Evolutionary conservation across 208 protist genomes (phyloP).

Genomic region (Phytomonas francai): DNA sequence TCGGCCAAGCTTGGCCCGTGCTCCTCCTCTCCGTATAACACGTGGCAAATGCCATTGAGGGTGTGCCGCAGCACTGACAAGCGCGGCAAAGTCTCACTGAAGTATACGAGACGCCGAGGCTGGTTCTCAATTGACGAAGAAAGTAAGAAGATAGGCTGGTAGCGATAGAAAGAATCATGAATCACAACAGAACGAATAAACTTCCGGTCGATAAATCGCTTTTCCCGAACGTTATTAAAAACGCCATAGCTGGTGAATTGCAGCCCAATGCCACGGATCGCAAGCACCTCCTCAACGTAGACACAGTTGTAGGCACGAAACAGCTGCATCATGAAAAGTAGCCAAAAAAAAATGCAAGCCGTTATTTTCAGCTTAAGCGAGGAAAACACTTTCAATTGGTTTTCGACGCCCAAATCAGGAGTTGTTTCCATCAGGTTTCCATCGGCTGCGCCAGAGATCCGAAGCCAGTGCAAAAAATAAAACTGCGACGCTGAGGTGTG

Average conservation of each 20-base stretch:
- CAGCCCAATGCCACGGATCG: conserved; percentile 68
- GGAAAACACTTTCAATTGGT: not conserved
- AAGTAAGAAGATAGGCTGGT: conserved; percentile 76
- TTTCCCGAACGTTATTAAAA: conserved; percentile 36
- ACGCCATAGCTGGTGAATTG: conserved; percentile 65
- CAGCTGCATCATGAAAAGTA: conserved; percentile 30
- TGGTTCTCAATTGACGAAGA: conserved; percentile 71
- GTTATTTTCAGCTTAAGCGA: conserved; percentile 1
- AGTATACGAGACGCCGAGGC: conserved; percentile 45
- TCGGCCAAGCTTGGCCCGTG: conserved; percentile 42
- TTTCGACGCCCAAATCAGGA: not conserved
- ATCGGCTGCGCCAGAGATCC: not conserved
- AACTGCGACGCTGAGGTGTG: not conserved
- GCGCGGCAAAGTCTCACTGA: conserved; percentile 67
- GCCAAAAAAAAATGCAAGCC: conserved; percentile 20
- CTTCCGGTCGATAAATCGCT: conserved; percentile 52
- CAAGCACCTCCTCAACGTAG: conserved; percentile 70
- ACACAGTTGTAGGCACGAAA: conserved; percentile 22
- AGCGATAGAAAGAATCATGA: conserved; percentile 77
- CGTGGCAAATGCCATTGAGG: conserved; percentile 54
- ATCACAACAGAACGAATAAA: conserved; percentile 70
- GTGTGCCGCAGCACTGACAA: conserved; percentile 58
- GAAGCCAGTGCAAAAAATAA: not conserved
- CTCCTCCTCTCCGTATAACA: conserved; percentile 72
- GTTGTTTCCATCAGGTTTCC: not conserved